phyloP scores from a whole-genome alignment of 345 rosid genomes.

The Rhizophora mangle region DNA sequence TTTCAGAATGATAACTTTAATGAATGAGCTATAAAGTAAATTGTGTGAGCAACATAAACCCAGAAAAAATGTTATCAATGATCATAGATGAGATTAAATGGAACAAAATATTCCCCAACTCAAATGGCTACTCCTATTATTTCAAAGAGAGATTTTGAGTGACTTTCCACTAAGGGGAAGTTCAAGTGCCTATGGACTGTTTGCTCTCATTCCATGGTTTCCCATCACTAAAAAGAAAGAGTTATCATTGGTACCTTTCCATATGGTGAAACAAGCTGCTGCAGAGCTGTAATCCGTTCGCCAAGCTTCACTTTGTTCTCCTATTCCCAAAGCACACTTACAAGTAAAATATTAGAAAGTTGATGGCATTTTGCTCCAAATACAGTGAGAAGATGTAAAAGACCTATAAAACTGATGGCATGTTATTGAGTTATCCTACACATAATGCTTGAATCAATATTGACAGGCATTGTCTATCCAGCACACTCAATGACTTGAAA shows the following conservation, averaged over 20 bases:
- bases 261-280: conserved; percentile 91
- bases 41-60: neutral
- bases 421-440: neutral
- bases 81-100: neutral
- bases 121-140: neutral
- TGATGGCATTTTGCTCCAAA: neutral
- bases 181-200: too few species aligned
- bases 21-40: neutral
- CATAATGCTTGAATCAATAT: too few species aligned
- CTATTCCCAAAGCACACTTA: conserved; percentile 37
- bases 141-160: too few species aligned
- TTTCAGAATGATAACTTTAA: conserved; percentile 2
- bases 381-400: neutral
- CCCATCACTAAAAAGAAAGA: neutral
- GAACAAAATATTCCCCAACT: neutral
- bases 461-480: neutral
- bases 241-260: conserved; percentile 63
- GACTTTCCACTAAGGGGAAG: neutral
- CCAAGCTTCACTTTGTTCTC: conserved; percentile 90
- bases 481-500: neutral
- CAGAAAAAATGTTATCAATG: neutral
- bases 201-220: too few species aligned
- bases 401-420: neutral
- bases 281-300: conserved; percentile 78
- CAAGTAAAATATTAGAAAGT: conserved; percentile 5